A percentile compares a stretch with the other conserved stretches of the same genome.
phyloP scores from a whole-genome alignment of 257 asterid genomes.

The Lantana camara region DNA sequence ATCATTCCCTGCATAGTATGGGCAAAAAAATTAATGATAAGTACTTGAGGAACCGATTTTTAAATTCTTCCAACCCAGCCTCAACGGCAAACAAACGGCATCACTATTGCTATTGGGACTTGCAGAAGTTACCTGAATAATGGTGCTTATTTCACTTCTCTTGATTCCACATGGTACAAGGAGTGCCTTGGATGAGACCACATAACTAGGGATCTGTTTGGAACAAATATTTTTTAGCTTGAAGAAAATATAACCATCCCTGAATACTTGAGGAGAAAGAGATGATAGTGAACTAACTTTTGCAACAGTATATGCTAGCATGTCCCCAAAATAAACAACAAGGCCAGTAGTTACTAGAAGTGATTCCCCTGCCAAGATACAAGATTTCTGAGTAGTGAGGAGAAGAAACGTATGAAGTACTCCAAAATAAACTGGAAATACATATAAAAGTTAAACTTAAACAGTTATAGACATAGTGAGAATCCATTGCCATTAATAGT shows the following conservation, averaged over 20 bases:
- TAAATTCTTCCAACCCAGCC: constrained; percentile 2
- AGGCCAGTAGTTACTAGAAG: constrained; percentile 89
- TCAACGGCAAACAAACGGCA: constrained; percentile 20
- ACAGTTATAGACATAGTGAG: background rate
- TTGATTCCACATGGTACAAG: constrained; percentile 40
- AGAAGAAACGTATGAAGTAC: background rate
- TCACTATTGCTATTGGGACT: constrained; percentile 22
- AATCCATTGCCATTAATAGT: background rate
- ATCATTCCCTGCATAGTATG: constrained; percentile 63
- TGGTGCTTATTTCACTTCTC: constrained; percentile 84
- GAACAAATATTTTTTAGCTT: constrained; percentile 33
- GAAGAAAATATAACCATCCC: constrained; percentile 21
- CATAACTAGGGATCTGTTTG: constrained; percentile 54
- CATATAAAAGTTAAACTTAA: constrained; percentile 5
- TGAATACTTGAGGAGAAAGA: constrained; percentile 27
- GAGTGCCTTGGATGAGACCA: constrained; percentile 37
- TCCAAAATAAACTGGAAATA: constrained; percentile 14
- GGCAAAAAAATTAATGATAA: constrained; percentile 20
- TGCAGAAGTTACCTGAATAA: constrained; percentile 67
- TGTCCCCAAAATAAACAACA: constrained; percentile 83
- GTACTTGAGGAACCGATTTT: background rate
- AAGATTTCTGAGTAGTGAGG: constrained; percentile 16
- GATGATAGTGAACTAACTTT: constrained; percentile 54
- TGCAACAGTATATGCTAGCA: constrained; percentile 63
- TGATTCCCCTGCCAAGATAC: constrained; percentile 76